Evolutionary conservation across 1,139 yeast species (phyloP), one percentile per base, ranked within the genome.

Genomic region (Yamadazyma taylorii): DNA sequence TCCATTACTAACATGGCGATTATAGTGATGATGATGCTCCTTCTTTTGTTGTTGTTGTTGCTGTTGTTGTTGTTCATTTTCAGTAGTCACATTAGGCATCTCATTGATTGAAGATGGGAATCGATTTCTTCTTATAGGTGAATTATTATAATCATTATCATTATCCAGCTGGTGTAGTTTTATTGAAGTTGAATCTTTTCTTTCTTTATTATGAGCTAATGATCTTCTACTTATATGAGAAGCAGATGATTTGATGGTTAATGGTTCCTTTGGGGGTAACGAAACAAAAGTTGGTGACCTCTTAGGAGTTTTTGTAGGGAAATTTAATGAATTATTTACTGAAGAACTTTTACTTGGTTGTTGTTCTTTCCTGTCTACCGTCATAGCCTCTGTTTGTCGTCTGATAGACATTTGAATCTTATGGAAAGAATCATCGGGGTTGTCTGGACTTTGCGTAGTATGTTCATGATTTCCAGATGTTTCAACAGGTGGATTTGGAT

Each of bases 231-330:
- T 38, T 7, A 37, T 24, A 17, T 35, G 41, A 11, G 46, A 34
- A 9, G 40, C 42, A 19, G 58, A 43, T 3, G 64, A 54, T 24
- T 51, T 53, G 5, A 59, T 56, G 4, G 61, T 53, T 24, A 69
- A 56, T 1, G 75, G 74, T 33, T 66, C 73, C 28, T 70, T 51
- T 5, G 68, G 54, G 1, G 75, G 75, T n/a, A 69, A 45, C 0
- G 73, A 56, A 1, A 63, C 69, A 46, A 64, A 69, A 2, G 60
- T 55, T 0, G 73, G 63, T 19, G 64, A 58, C 30, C 69, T 48
- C 33, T 56, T 60, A 4, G 69, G 65, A 3, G 67, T 59, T 34
- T 58, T 60, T 12, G 32, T 19, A 12, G 32, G 32, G 7, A 29
- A 29, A 11, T 16, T 19, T 10, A 27, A n/a, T 11, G 30, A 14